A percentile compares a stretch with the other conserved stretches of the same genome.
These are phyloP conservation scores for Acrocalymma vagum DNA, from an alignment of 2,329 filamentous ascomycete genomes.

Conservation along the genomic window DNA sequence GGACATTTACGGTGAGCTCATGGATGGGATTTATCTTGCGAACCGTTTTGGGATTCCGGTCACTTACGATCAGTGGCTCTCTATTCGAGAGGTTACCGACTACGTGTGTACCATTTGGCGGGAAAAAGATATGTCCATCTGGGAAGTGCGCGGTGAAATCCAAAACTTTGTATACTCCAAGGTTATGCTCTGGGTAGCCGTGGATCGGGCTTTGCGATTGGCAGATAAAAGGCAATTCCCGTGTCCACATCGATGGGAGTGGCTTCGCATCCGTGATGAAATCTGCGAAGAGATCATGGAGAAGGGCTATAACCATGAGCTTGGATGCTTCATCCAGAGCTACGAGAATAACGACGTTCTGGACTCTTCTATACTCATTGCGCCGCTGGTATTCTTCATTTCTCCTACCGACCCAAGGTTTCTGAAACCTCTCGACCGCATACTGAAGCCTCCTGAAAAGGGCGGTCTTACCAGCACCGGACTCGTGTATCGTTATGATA, in stretches of 20 bases:
- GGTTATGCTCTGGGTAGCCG: constrained; percentile 83
- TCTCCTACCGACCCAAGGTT: constrained; percentile 80
- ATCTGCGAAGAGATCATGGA: constrained; percentile 81
- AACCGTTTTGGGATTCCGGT: constrained; percentile 81
- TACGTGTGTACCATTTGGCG: constrained; percentile 74
- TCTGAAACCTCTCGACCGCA: constrained; percentile 74
- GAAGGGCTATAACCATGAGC: constrained; percentile 76
- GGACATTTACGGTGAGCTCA: constrained; percentile 81
- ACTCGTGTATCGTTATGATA: constrained; percentile 79
- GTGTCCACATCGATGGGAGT: constrained; percentile 73
- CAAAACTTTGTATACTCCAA: constrained; percentile 85
- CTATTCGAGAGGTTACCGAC: constrained; percentile 73
- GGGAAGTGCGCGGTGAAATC: constrained; percentile 79
- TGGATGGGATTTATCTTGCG: constrained; percentile 80
- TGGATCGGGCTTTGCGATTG: constrained; percentile 77
- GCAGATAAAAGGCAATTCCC: constrained; percentile 79
- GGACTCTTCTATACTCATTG: constrained; percentile 79
- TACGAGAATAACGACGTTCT: constrained; percentile 76
- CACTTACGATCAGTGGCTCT: constrained; percentile 79
- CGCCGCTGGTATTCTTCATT: constrained; percentile 82
- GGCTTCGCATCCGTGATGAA: constrained; percentile 71
- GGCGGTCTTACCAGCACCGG: constrained; percentile 79
- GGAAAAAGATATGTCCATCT: constrained; percentile 80
- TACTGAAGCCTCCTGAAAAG: constrained; percentile 76
- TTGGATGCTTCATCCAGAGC: constrained; percentile 77